These are phyloP conservation scores for Wallacemonas sp. DNA, from an alignment of 208 protist genomes.

Conservation along the genomic window DNA sequence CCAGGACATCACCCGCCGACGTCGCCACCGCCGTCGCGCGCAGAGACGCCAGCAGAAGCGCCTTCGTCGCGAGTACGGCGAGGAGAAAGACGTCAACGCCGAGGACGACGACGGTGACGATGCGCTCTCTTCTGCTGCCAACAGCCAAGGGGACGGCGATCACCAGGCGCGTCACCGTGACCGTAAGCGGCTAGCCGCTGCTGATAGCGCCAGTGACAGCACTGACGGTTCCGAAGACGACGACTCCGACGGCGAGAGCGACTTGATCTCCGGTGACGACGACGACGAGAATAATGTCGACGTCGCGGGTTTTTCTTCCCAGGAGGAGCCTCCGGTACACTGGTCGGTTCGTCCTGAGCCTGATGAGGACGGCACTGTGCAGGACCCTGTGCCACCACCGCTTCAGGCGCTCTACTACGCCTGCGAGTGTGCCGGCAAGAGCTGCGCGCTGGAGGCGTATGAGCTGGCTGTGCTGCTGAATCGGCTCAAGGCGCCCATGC, in stretches of 20 bases:
- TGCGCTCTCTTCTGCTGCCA: too few species aligned
- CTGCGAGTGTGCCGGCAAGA: slow-evolving; percentile 58
- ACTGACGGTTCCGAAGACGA: not conserved
- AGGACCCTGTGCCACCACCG: slow-evolving; percentile 28
- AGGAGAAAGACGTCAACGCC: slow-evolving; percentile 9
- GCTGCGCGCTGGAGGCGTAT: slow-evolving; percentile 74
- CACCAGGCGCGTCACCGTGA: slow-evolving; percentile 10
- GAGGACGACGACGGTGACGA: not conserved
- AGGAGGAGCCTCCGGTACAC: slow-evolving; percentile 1
- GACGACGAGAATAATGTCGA: slow-evolving; percentile 8
- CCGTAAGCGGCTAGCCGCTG: not conserved
- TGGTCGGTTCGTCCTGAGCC: slow-evolving; percentile 22
- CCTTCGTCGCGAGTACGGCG: not conserved
- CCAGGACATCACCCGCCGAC: slow-evolving; percentile 16
- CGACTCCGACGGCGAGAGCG: not conserved
- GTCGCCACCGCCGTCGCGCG: slow-evolving; percentile 24
- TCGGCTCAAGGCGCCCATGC: slow-evolving; percentile 51
- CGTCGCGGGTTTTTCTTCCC: slow-evolving; percentile 10
- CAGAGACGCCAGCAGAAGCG: slow-evolving; percentile 15
- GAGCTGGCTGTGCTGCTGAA: slow-evolving; percentile 74
- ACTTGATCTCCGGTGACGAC: not conserved
- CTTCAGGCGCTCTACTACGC: slow-evolving; percentile 67
- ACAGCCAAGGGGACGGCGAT: too few species aligned
- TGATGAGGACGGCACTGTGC: slow-evolving; percentile 32
- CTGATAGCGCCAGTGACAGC: not conserved